Base-by-base conservation (phyloP, 495 filamentous ascomycete genomes). In the Xylaria nigripes region DNA sequence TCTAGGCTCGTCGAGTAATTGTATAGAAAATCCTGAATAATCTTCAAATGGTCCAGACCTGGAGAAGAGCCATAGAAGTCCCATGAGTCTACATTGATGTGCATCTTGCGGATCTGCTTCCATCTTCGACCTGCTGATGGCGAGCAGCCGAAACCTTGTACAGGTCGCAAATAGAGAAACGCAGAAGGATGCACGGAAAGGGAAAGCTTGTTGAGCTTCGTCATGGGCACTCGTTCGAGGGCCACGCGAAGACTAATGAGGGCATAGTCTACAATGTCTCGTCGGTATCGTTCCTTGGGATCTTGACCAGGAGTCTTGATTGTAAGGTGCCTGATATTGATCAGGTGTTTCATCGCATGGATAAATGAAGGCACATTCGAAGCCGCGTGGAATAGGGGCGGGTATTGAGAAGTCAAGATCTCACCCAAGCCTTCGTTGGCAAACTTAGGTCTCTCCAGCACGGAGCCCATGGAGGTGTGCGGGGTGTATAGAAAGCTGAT, bases 351-450 rank as follows among this genome's bases (percentile, higher is more conserved):
- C 58, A 91, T 77, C 42, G 85, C 85, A 48, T 76, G 74, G 24
- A 90, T 81, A 71, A 91, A 90, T 30, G 86, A 82, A 5, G 85
- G 76, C 12, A 90, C 81, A 60, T 93, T 89, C 45, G 85, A 87
- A n/a, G 87, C 86, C 4, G 87, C 84, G 60, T 91, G 88, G 71
- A 91, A 93, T 6, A 91, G 69, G 6, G 88, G 84, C 32, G 86
- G 84, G 60, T 89, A 91, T 65, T 91, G 88, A 60, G 86, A 78
- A 32, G 86, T 84, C 34, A 91, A 76, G 44, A 90, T 70, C 62
- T 89, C 84, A 75, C 82, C 79, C 61, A 81, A 61, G 72, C 77
- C 74, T 43, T 71, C 66, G 68, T 74, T 75, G 56, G 68, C 85
- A 62, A 90, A 90, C 62, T 83, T 88, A 41, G 81, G 81, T 47